phyloP scores from a whole-genome alignment of 805 yeast species.

The Sugiyamaella americana region DNA sequence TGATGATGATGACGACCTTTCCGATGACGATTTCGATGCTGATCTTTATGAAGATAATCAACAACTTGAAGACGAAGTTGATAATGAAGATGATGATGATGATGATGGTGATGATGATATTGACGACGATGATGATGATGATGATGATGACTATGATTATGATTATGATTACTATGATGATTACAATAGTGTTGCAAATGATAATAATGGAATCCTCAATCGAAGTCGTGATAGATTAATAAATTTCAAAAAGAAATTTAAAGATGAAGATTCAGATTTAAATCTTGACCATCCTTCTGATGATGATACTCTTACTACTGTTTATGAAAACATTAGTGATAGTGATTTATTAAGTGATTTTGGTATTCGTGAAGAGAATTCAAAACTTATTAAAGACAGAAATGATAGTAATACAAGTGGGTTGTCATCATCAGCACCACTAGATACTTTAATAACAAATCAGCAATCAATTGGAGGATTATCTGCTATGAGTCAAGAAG shows the following conservation, averaged over 20 bases:
- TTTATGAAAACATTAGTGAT: conserved; percentile 12
- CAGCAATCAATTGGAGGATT: conserved; percentile 6
- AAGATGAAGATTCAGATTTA: conserved; percentile 22
- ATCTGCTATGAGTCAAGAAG: conserved; percentile 37
- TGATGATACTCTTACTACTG: conserved; percentile 20
- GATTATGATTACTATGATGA: too few relatives aligned
- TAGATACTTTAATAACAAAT: not conserved
- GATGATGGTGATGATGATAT: conserved; percentile 16
- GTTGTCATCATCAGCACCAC: not conserved
- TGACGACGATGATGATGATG: conserved; percentile 18
- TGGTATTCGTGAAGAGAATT: not conserved
- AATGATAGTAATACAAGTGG: not conserved
- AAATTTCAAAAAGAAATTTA: too few relatives aligned
- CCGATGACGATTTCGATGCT: conserved; percentile 6
- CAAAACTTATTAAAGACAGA: not conserved
- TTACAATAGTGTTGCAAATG: too few relatives aligned
- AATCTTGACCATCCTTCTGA: conserved; percentile 25
- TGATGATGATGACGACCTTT: not conserved
- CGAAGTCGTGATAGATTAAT: too few relatives aligned
- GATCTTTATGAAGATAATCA: conserved; percentile 4
- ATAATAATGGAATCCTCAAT: too few relatives aligned
- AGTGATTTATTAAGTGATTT: conserved; percentile 8
- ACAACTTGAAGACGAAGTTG: conserved; percentile 12
- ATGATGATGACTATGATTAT: conserved; percentile 8
- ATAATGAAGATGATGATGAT: conserved; percentile 3